Evolutionary conservation across 306 rosid genomes (phyloP).

Genomic region (Begonia peltatifolia): DNA sequence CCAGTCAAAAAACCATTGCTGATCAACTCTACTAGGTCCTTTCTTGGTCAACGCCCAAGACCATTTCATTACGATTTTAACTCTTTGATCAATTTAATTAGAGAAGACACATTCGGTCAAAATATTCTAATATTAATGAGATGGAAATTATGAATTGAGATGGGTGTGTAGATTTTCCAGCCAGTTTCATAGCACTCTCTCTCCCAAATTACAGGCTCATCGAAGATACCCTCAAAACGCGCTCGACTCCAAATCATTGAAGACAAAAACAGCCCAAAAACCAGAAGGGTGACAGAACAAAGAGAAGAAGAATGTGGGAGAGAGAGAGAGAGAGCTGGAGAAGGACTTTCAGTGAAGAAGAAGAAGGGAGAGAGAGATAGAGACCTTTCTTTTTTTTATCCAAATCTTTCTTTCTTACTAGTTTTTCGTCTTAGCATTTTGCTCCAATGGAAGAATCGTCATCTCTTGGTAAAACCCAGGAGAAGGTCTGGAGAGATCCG

Average conservation of each 20-base stretch:
- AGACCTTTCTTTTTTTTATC: background rate
- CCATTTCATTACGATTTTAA: no score
- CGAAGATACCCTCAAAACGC: background rate
- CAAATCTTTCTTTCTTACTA: background rate
- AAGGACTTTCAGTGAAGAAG: background rate
- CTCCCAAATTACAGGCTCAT: background rate
- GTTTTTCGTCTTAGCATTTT: background rate
- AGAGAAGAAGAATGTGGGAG: background rate
- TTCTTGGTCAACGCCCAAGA: no score
- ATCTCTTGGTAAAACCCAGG: background rate
- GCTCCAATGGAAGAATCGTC: background rate
- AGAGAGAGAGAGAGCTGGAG: background rate
- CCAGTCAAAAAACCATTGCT: no score
- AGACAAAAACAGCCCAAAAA: background rate
- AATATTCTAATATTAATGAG: no score
- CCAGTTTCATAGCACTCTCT: no score
- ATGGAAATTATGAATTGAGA: no score
- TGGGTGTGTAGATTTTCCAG: no score
- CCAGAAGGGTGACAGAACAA: background rate
- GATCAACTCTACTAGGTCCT: no score
- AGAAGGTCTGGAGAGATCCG: background rate
- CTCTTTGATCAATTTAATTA: no score
- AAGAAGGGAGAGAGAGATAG: constrained; percentile 2
- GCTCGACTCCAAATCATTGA: background rate
- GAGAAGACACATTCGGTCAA: no score